Percentiles rank a stretch among this genome's conserved stretches.
Evolutionary conservation across 2,329 filamentous ascomycete genomes (phyloP).

Genomic region (Sclerotinia subarctica): DNA sequence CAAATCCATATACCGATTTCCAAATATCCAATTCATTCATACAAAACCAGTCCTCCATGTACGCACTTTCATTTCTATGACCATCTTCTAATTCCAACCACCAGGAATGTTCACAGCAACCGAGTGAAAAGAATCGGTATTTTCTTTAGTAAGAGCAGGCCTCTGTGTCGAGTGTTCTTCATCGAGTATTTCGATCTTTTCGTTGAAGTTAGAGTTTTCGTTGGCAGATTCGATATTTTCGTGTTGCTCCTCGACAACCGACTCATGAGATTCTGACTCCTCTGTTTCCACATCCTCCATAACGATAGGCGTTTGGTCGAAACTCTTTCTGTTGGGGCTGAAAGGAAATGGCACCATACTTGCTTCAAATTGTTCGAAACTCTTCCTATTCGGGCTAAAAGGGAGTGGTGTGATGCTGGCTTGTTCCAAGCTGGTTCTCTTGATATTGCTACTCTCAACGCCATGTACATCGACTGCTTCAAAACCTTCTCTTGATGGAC

Average conservation of each 20-base stretch:
- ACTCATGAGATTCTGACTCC: conserved; percentile 11
- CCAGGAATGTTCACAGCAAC: background rate
- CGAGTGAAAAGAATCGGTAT: background rate
- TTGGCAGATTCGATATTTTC: background rate
- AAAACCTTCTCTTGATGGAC: conserved; percentile 35
- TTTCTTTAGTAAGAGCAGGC: background rate
- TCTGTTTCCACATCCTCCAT: conserved; percentile 19
- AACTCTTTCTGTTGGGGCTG: conserved; percentile 5
- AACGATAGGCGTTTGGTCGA: conserved; percentile 13
- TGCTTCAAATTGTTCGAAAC: conserved; percentile 5
- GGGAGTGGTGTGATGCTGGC: background rate
- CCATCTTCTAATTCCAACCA: conserved; percentile 3
- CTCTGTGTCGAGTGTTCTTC: background rate
- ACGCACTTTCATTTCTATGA: background rate
- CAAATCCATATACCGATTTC: background rate
- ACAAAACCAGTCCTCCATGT: background rate
- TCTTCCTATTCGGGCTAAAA: background rate
- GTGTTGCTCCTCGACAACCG: conserved; percentile 7
- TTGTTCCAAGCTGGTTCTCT: conserved; percentile 13
- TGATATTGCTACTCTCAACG: conserved; percentile 19
- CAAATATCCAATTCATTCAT: background rate
- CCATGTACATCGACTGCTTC: conserved; percentile 37
- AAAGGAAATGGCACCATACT: conserved; percentile 14
- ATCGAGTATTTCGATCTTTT: conserved; percentile 1
- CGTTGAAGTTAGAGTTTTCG: background rate